Percentiles rank a stretch among this genome's conserved stretches.
These are phyloP conservation scores for Diplosphaera chodatii DNA, from an alignment of 139 green algal species.

Conservation along the genomic window DNA sequence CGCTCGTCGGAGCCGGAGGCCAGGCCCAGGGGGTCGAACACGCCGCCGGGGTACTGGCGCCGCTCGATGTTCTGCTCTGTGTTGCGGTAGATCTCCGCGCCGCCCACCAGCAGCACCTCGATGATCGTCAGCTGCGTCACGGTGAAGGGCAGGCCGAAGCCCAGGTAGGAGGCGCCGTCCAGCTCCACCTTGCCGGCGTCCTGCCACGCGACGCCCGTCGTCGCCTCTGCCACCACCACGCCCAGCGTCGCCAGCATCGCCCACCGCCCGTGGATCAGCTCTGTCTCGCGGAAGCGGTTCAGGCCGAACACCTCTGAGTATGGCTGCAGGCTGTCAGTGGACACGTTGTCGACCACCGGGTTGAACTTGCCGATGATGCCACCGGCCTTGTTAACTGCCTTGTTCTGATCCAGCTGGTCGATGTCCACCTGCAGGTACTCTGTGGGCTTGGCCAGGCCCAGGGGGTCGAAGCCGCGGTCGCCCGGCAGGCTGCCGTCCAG, in stretches of 20 bases:
- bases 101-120: conserved; percentile 81
- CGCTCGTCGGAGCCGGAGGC: conserved; percentile 38
- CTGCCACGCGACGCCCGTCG: conserved; percentile 73
- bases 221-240: conserved; percentile 65
- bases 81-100: conserved; percentile 87
- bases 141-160: conserved; percentile 76
- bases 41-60: conserved; percentile 82
- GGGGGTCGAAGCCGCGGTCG: conserved; percentile 73
- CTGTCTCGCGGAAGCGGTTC: conserved; percentile 89
- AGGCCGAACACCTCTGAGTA: conserved; percentile 90
- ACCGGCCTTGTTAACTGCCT: conserved; percentile 79
- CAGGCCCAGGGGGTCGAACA: conserved; percentile 87
- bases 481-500: conserved; percentile 85
- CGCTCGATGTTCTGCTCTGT: conserved; percentile 73
- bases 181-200: conserved; percentile 85
- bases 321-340: conserved; percentile 44
- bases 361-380: conserved; percentile 61
- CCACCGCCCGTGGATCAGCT: conserved; percentile 95
- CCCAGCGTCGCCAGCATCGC: conserved; percentile 90
- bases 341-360: conserved; percentile 34
- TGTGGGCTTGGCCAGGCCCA: conserved; percentile 75
- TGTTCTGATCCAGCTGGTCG: conserved; percentile 89
- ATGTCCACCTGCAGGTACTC: conserved; percentile 76
- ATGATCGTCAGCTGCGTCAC: conserved; percentile 73
- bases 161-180: conserved; percentile 67